These are phyloP conservation scores for Blastomyces gilchristii DNA, from an alignment of 2,329 filamentous ascomycete species.

Conservation along the genomic window DNA sequence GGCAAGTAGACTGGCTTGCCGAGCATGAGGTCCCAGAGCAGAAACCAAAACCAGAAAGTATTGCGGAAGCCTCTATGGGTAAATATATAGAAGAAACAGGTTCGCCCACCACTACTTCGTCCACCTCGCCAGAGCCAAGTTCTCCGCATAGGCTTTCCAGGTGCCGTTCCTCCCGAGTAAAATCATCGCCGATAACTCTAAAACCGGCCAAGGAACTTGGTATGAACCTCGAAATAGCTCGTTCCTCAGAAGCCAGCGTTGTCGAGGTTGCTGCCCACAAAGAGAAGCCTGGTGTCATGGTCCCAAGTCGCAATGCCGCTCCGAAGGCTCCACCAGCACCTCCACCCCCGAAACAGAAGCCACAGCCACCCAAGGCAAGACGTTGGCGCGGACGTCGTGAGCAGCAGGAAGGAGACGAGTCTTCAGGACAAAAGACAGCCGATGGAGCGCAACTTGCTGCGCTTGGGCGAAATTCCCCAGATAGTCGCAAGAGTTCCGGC, in stretches of 20 bases:
- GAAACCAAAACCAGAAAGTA: constrained; percentile 15
- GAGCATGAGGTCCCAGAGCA: constrained; percentile 23
- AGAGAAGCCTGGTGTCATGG: constrained; percentile 73
- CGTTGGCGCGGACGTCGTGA: constrained; percentile 33
- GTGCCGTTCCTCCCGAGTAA: not conserved
- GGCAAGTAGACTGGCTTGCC: constrained; percentile 38
- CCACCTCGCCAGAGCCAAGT: constrained; percentile 39
- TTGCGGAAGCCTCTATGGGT: constrained; percentile 15
- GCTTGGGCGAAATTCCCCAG: not conserved
- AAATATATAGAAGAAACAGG: constrained; percentile 32
- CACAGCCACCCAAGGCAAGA: constrained; percentile 34
- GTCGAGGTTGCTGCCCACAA: constrained; percentile 67
- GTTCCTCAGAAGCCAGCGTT: constrained; percentile 65
- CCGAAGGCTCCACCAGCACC: not conserved
- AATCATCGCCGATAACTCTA: not conserved
- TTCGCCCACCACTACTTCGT: constrained; percentile 21
- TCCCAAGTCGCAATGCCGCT: constrained; percentile 54
- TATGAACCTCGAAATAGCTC: constrained; percentile 59
- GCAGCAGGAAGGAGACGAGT: constrained; percentile 25
- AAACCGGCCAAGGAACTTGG: constrained; percentile 41
- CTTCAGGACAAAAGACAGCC: constrained; percentile 12
- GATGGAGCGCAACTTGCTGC: not conserved
- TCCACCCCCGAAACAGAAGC: constrained; percentile 25
- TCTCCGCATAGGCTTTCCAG: constrained; percentile 28
- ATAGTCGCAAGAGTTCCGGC: constrained; percentile 9